Base-by-base conservation (phyloP, 805 yeast species). In the Limtongozyma cylindracea region DNA sequence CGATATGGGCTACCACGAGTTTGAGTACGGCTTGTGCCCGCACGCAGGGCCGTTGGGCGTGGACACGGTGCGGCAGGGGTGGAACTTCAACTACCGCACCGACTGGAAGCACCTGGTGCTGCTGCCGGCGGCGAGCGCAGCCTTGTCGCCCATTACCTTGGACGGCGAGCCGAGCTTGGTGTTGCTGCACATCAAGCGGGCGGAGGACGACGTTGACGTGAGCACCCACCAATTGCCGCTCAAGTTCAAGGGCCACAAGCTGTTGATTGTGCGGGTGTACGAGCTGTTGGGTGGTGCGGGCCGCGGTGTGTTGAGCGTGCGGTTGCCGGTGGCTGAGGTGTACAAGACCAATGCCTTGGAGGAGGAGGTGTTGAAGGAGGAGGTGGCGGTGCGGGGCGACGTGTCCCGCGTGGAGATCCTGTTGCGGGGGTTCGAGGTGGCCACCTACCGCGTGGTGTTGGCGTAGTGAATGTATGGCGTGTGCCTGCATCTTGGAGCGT, bases 241-340 rank as follows among this genome's bases (percentile, higher is more conserved):
- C 20, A 51, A 53, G 20, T 40, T 43, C 23, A 34, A 39, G 16
- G 59, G 57, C 6, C 43, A 49, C 22, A 40, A 38, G 21, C 39
- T 50, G 2, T 47, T 77, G 13, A 52, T 82, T 13, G 49, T 74
- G 15, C 61, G 96, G 32, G 56, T 78, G 2, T 84, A 80, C 43
- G 98, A 84, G 38, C 49, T 91, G 0, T 51, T 84, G 20, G 98
- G 98, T 5, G 96, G 95, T 20, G 49, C 50, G 23, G 52, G 73
- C 1, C 37, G 34, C 3, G 82, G 73, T 2, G 37, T 31, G 4
- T 38, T 80, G 16, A 39, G 38, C 11, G 48, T 71, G 16, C 34
- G 38, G 17, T 41, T 57, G 17, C 50, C 60, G 0, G 37, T 67
- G 17, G 43, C 37, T 11, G 41, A 47, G 24, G 66, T 70, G 5